phyloP scores from a whole-genome alignment of 2,329 filamentous ascomycete species.

The Neofusicoccum parvum region DNA sequence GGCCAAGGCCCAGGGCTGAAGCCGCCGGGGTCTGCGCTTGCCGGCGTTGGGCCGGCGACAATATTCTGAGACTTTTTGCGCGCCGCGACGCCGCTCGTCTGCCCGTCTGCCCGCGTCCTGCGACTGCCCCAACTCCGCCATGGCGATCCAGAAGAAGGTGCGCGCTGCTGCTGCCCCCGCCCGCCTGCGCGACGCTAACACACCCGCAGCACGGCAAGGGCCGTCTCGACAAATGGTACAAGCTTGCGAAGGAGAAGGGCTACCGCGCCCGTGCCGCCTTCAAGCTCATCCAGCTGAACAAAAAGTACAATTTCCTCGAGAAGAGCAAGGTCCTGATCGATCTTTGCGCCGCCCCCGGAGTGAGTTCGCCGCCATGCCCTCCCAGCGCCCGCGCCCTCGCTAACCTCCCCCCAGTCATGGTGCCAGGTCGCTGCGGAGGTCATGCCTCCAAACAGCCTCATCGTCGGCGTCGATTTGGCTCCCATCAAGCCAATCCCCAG shows the following conservation, averaged over 20 bases:
- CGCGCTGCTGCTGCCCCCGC: constrained; percentile 21
- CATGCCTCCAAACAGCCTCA: constrained; percentile 87
- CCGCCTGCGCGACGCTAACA: constrained; percentile 28
- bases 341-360: constrained; percentile 94
- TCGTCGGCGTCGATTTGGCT: constrained; percentile 89
- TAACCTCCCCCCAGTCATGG: constrained; percentile 67
- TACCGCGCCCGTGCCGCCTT: constrained; percentile 95
- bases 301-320: constrained; percentile 97
- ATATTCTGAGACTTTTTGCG: constrained; percentile 19
- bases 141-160: constrained; percentile 95
- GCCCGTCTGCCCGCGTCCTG: constrained; percentile 17
- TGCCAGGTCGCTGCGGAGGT: constrained; percentile 94
- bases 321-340: constrained; percentile 95
- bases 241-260: constrained; percentile 96
- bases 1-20: background rate
- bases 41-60: background rate
- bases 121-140: constrained; percentile 42
- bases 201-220: constrained; percentile 78
- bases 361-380: constrained; percentile 48
- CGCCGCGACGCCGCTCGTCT: background rate
- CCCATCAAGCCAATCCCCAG: constrained; percentile 95
- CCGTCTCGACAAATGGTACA: constrained; percentile 98
- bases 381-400: background rate
- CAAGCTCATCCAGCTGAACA: constrained; percentile 97
- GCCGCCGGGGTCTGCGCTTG: background rate